Base-by-base conservation (phyloP, 495 filamentous ascomycete genomes). In the Podospora bellae-mahoneyi region DNA sequence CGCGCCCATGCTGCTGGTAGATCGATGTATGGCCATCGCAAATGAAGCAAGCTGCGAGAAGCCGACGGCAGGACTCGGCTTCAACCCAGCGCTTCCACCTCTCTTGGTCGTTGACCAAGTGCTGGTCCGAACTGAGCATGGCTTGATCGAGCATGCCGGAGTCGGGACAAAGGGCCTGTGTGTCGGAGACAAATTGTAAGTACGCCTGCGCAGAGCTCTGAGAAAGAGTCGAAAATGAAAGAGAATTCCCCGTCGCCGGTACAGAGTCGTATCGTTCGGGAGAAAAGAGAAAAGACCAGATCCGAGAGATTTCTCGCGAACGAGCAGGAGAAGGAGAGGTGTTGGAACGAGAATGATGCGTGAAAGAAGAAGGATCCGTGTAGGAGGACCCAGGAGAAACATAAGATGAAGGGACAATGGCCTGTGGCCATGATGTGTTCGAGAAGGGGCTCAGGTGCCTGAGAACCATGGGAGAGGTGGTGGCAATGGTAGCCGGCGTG, bases 81-180 rank as follows among this genome's bases (percentile, higher is more conserved):
- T 81, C 73, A 54, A 84, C 69, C 84, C 84, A 87, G 72, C 72
- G 71, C 3, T 69, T 75, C 84, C 84, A 87, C 57, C 76, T 73
- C 58, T 75, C 72, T 9, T 78, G 68, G 60, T 71, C 53, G n/a
- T 71, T 56, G n/a, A 72, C 57, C 62, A 74, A 74, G 28, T 76
- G 74, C 26, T 72, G 66, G 62, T 78, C 74, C 58, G 70, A 68
- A 60, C 66, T 66, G 56, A 71, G 68, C 68, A 74, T 57, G 20
- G 70, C 64, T 19, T 73, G 66, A 44, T 76, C 70, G 62, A 76
- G 63, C 64, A 68, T 63, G 60, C 66, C 67, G 28, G 76, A 57
- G 64, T 76, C 74, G 53, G 73, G 68, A 65, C 73, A 73, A 72
- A 75, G 71, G 67, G 75, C 76, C 81, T 79, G 80, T 77, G 76